Conservation (phyloP, 495 filamentous ascomycete genomes). For the Tuber melanosporum region DNA sequence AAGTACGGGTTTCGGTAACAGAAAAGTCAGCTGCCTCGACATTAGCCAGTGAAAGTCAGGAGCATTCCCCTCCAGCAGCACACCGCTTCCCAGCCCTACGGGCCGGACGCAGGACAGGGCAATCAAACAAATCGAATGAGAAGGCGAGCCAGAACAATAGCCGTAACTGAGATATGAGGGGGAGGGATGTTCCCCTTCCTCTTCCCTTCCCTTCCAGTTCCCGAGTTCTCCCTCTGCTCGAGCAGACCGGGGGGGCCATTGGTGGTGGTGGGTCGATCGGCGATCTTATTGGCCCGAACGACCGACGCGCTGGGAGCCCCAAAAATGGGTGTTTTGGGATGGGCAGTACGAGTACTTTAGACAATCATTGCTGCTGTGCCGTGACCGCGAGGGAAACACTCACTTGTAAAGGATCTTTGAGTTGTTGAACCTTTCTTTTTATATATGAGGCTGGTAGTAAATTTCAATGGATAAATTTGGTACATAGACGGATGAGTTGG, state of each 20-base stretch:
- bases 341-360: background rate
- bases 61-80: constrained; percentile 17
- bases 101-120: constrained; percentile 32
- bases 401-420: background rate
- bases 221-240: constrained; percentile 6
- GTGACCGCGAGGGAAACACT: background rate
- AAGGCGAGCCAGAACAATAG: constrained; percentile 26
- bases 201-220: constrained; percentile 13
- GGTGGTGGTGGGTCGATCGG: constrained; percentile 24
- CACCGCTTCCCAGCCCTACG: constrained; percentile 35
- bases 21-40: constrained; percentile 35
- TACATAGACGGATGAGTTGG: constrained; percentile 23
- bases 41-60: constrained; percentile 31
- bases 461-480: background rate
- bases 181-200: constrained; percentile 25
- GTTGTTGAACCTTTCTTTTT: background rate
- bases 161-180: constrained; percentile 37
- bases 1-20: constrained; percentile 34
- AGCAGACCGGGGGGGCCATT: background rate
- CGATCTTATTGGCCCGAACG: constrained; percentile 24
- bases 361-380: background rate
- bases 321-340: background rate
- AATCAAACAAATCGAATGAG: constrained; percentile 40
- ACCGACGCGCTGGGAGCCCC: constrained; percentile 1
- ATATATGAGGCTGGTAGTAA: background rate